Evolutionary conservation across 1,284 basidiomycete genomes (phyloP).

Genomic region (Anthracocystis panici-leucophaei): DNA sequence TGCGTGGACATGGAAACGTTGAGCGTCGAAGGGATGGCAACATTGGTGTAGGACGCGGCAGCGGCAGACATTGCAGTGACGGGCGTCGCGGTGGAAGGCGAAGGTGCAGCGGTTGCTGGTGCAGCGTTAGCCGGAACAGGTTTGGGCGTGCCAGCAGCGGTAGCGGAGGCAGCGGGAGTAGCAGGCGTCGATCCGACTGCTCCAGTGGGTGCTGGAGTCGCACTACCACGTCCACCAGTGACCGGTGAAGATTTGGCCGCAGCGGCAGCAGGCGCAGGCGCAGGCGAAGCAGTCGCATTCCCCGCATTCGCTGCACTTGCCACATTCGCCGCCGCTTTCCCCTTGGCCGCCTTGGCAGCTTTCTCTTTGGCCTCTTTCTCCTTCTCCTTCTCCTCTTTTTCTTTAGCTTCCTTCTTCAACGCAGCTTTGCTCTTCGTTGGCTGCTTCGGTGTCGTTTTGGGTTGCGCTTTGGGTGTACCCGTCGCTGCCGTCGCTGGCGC

Average conservation of each 20-base stretch:
- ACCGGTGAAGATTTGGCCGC: slow-evolving; percentile 12
- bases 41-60: slow-evolving; percentile 35
- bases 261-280: slow-evolving; percentile 15
- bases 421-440: slow-evolving; percentile 43
- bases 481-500: slow-evolving; percentile 6
- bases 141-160: neutral
- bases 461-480: slow-evolving; percentile 19
- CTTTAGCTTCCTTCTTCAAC: slow-evolving; percentile 37
- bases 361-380: slow-evolving; percentile 37
- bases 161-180: neutral
- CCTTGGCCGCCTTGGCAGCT: slow-evolving; percentile 25
- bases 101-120: neutral
- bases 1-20: slow-evolving; percentile 36
- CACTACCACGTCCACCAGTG: slow-evolving; percentile 3
- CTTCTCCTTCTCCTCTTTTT: slow-evolving; percentile 42
- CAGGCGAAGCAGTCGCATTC: slow-evolving; percentile 26
- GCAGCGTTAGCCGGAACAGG: neutral
- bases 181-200: slow-evolving; percentile 10
- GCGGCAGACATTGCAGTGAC: slow-evolving; percentile 35
- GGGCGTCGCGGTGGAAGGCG: slow-evolving; percentile 6
- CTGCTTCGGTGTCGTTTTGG: slow-evolving; percentile 35
- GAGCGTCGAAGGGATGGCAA: slow-evolving; percentile 46
- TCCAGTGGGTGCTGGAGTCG: slow-evolving; percentile 3
- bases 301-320: neutral
- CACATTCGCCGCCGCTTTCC: slow-evolving; percentile 14